These are phyloP conservation scores for Crotalaria pallida DNA, from an alignment of 306 rosid species.

Conservation along the genomic window DNA sequence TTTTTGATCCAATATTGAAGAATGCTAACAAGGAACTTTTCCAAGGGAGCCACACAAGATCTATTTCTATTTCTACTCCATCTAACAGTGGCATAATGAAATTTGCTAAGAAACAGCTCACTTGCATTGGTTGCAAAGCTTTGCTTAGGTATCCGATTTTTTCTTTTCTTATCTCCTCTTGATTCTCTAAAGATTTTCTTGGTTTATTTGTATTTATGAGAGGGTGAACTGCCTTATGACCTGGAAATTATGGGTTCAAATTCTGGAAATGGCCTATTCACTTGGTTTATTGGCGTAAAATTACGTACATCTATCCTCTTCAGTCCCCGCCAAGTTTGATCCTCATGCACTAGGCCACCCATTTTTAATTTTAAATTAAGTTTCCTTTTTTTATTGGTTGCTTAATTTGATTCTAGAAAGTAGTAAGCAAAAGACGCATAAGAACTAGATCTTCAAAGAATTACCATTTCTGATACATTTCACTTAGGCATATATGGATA, in stretches of 20 bases:
- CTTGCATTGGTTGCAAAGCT: slow-evolving; percentile 96
- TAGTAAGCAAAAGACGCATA: not conserved
- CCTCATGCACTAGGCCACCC: no score
- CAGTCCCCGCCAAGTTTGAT: no score
- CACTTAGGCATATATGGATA: not conserved
- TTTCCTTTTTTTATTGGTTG: slow-evolving; percentile 11
- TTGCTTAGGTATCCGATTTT: slow-evolving; percentile 57
- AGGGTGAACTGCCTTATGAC: no score
- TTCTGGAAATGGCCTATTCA: no score
- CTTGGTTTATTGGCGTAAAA: no score
- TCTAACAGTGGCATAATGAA: slow-evolving; percentile 90
- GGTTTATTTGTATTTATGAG: not conserved
- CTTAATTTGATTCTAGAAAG: not conserved
- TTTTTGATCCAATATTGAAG: slow-evolving; percentile 93
- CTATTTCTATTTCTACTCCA: slow-evolving; percentile 89
- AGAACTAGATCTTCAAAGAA: not conserved
- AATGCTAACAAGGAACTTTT: slow-evolving; percentile 97
- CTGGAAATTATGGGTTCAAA: no score
- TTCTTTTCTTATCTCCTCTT: not conserved
- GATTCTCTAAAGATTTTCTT: slow-evolving; percentile 5
- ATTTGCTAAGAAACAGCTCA: slow-evolving; percentile 81
- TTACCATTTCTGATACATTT: no score
- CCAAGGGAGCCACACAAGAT: slow-evolving; percentile 93
- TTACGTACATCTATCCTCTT: no score
- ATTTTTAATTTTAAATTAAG: no score